Percentiles rank a stretch among this genome's conserved stretches.
Evolutionary conservation across 2,329 filamentous ascomycete species (phyloP).

Genomic region (Graphilbum sp.): DNA sequence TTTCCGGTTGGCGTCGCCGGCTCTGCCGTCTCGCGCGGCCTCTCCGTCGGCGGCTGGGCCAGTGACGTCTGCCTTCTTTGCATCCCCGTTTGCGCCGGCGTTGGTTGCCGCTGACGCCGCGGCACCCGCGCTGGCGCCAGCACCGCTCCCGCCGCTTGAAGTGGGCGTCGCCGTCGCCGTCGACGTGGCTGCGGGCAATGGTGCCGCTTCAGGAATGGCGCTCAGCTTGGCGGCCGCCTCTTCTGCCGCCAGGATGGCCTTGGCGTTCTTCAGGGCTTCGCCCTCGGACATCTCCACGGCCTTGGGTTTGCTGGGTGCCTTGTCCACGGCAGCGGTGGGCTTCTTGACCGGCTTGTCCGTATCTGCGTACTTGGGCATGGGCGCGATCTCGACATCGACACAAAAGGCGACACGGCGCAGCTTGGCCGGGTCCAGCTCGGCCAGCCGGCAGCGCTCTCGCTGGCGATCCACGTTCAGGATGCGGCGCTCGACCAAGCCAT

Average conservation of each 20-base stretch:
- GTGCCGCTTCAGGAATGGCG: not conserved
- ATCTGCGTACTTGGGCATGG: constrained; percentile 63
- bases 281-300: constrained; percentile 56
- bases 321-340: constrained; percentile 24
- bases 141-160: no score
- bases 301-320: constrained; percentile 46
- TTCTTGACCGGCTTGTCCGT: constrained; percentile 26
- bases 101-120: not conserved
- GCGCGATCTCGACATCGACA: constrained; percentile 93
- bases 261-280: constrained; percentile 52
- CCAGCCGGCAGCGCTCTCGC: constrained; percentile 62
- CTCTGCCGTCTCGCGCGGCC: constrained; percentile 8
- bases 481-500: constrained; percentile 62
- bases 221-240: constrained; percentile 35
- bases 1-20: constrained; percentile 41
- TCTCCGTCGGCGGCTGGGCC: not conserved
- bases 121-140: no score
- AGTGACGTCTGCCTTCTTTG: not conserved
- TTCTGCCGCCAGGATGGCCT: constrained; percentile 19
- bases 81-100: not conserved
- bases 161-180: not conserved
- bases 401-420: constrained; percentile 83
- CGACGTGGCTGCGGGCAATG: not conserved
- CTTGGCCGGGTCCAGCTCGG: constrained; percentile 65
- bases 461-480: constrained; percentile 73